Evolutionary conservation across 176 grass and related monocot genomes (phyloP).

Genomic region (Otatea glauca): DNA sequence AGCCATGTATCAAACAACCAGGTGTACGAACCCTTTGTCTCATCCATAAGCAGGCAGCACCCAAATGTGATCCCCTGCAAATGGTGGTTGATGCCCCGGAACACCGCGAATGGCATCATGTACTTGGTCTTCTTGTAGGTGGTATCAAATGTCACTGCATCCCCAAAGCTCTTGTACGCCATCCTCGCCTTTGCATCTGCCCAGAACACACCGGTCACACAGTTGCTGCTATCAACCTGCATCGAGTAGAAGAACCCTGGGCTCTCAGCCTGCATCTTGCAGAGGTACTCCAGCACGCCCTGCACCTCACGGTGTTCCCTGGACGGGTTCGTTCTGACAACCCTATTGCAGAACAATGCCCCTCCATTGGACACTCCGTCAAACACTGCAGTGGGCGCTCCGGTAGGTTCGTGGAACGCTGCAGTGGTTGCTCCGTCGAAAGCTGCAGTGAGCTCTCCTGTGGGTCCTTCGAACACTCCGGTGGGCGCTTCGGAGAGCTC

Average conservation of each 20-base stretch:
- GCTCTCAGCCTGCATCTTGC: constrained; percentile 56
- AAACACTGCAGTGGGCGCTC: constrained; percentile 22
- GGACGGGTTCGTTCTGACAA: constrained; percentile 53
- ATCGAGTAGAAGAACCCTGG: constrained; percentile 62
- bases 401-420: neutral
- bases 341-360: constrained; percentile 35
- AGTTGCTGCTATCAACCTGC: constrained; percentile 38
- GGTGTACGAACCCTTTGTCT: constrained; percentile 62
- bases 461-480: neutral
- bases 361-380: constrained; percentile 31
- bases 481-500: constrained; percentile 11
- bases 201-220: constrained; percentile 61
- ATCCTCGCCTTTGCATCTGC: constrained; percentile 57
- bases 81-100: constrained; percentile 68
- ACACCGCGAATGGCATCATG: constrained; percentile 67
- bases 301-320: constrained; percentile 52
- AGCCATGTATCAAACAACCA: constrained; percentile 73
- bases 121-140: constrained; percentile 76
- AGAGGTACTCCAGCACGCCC: constrained; percentile 58
- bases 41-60: constrained; percentile 65
- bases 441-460: neutral
- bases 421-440: neutral
- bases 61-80: constrained; percentile 61
- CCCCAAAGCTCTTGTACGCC: constrained; percentile 55
- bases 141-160: constrained; percentile 65